Conservation (phyloP, 768 basidiomycete genomes). For the Gloeostereum incarnatum region DNA sequence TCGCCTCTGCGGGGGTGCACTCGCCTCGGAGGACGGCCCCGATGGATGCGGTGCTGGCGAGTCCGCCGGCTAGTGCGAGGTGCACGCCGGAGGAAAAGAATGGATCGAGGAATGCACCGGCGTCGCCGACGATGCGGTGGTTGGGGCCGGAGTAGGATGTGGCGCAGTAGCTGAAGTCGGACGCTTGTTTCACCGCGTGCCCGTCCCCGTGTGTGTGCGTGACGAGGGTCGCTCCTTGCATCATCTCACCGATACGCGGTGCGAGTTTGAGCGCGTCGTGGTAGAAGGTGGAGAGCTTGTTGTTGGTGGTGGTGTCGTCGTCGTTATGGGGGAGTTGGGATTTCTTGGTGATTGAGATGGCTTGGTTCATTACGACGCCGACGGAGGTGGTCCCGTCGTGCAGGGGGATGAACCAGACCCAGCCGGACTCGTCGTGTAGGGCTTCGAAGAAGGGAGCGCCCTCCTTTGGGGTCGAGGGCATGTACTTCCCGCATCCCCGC, state of each 20-base stretch:
- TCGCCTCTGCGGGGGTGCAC: slow-evolving; percentile 18
- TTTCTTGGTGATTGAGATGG: slow-evolving; percentile 22
- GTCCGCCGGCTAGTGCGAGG: slow-evolving; percentile 26
- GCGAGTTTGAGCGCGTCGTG: slow-evolving; percentile 33
- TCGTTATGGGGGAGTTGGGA: slow-evolving; percentile 8
- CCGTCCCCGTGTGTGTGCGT: too few species aligned
- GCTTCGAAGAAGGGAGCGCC: slow-evolving; percentile 48
- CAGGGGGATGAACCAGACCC: slow-evolving; percentile 50
- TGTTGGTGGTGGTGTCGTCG: slow-evolving; percentile 4
- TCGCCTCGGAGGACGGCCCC: slow-evolving; percentile 24
- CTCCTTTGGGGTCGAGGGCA: slow-evolving; percentile 26
- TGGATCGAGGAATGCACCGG: slow-evolving; percentile 36
- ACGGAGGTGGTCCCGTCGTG: slow-evolving; percentile 40
- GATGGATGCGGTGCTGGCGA: slow-evolving; percentile 28
- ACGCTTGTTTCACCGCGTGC: slow-evolving; percentile 12
- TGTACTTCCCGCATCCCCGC: slow-evolving; percentile 36
- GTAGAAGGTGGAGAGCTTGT: slow-evolving; percentile 25
- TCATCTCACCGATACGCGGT: slow-evolving; percentile 27
- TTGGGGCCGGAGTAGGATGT: slow-evolving; percentile 21
- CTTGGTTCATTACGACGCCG: slow-evolving; percentile 38
- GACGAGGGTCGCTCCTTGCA: slow-evolving; percentile 16
- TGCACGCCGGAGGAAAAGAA: slow-evolving; percentile 38
- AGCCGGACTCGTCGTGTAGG: slow-evolving; percentile 41
- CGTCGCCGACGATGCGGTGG: slow-evolving; percentile 30
- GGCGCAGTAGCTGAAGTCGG: slow-evolving; percentile 29